A percentile compares a stretch with the other conserved stretches of the same genome.
phyloP scores from a whole-genome alignment of 139 green algal species.

The Pleodorina starrii region DNA sequence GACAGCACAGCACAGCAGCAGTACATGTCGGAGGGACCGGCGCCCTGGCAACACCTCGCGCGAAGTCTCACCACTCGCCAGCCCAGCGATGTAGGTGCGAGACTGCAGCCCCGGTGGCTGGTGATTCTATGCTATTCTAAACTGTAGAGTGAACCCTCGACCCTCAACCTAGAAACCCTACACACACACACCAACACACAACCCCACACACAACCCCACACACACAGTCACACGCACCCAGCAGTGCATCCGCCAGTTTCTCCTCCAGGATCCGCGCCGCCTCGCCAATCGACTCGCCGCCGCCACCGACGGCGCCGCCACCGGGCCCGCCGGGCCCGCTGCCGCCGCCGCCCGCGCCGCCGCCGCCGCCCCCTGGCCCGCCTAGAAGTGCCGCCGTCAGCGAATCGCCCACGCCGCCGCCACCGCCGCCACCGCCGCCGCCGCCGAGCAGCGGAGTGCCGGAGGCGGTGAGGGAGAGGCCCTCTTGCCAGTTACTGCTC shows the following conservation, averaged over 20 bases:
- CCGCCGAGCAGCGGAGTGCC: slow-evolving; percentile 46
- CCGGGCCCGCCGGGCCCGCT: slow-evolving; percentile 47
- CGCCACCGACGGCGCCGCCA: slow-evolving; percentile 9
- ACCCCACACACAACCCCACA: too few relatives aligned
- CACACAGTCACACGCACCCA: slow-evolving; percentile 65
- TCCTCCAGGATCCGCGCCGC: slow-evolving; percentile 94
- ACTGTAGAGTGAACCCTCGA: too few relatives aligned
- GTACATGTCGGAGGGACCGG: too few relatives aligned
- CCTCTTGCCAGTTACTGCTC: slow-evolving; percentile 74
- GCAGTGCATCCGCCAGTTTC: slow-evolving; percentile 87
- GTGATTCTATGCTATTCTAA: too few relatives aligned
- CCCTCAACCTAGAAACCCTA: too few relatives aligned
- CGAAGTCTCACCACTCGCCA: too few relatives aligned
- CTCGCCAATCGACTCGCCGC: slow-evolving; percentile 58
- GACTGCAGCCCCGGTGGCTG: too few relatives aligned
- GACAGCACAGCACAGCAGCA: too few relatives aligned
- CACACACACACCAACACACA: too few relatives aligned
- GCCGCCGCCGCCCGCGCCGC: neutral
- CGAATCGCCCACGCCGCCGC: neutral
- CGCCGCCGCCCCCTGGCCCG: slow-evolving; percentile 8
- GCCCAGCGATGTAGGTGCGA: too few relatives aligned
- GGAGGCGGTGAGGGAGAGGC: slow-evolving; percentile 56
- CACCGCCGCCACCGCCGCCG: slow-evolving; percentile 11
- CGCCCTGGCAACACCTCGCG: too few relatives aligned
- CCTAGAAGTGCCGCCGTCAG: slow-evolving; percentile 2